Percentiles rank a stretch among this genome's conserved stretches.
Evolutionary conservation across 202 grass and related monocot genomes (phyloP).

Genomic region (Schoenoplectus tabernaemontani): DNA sequence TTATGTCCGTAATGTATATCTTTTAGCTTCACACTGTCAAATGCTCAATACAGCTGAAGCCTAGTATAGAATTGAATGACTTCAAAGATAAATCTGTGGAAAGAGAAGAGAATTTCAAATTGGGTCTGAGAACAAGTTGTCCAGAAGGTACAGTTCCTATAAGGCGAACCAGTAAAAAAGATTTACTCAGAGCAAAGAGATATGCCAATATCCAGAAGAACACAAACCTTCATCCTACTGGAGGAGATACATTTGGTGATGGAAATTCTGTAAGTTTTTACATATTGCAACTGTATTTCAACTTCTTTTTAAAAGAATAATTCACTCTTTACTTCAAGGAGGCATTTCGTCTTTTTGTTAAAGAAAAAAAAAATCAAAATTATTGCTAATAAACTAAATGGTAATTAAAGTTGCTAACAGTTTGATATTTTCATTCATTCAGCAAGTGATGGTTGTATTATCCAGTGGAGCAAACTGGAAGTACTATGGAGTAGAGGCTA

Average conservation of each 20-base stretch:
- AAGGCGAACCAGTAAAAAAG: neutral
- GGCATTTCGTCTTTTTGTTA: too few relatives aligned
- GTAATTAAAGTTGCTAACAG: too few relatives aligned
- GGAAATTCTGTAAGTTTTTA: too few relatives aligned
- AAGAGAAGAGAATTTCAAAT: neutral
- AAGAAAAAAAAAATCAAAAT: too few relatives aligned
- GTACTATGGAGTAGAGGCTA: slow-evolving; percentile 16
- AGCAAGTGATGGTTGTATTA: neutral
- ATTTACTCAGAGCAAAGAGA: neutral
- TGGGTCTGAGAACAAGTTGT: neutral
- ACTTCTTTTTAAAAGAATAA: too few relatives aligned
- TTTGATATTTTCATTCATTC: neutral
- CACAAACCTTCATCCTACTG: too few relatives aligned
- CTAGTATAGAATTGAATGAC: neutral
- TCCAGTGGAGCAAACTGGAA: neutral
- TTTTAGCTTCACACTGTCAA: too few relatives aligned
- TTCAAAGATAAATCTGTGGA: neutral
- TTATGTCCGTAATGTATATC: too few relatives aligned
- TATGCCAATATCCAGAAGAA: neutral
- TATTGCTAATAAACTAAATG: too few relatives aligned
- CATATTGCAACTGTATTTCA: too few relatives aligned
- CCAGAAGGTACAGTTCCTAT: neutral
- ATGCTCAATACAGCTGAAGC: neutral
- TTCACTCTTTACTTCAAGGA: too few relatives aligned
- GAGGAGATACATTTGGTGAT: too few relatives aligned